These are phyloP conservation scores for Leishmania guyanensis DNA, from an alignment of 208 protist genomes.

Conservation along the genomic window DNA sequence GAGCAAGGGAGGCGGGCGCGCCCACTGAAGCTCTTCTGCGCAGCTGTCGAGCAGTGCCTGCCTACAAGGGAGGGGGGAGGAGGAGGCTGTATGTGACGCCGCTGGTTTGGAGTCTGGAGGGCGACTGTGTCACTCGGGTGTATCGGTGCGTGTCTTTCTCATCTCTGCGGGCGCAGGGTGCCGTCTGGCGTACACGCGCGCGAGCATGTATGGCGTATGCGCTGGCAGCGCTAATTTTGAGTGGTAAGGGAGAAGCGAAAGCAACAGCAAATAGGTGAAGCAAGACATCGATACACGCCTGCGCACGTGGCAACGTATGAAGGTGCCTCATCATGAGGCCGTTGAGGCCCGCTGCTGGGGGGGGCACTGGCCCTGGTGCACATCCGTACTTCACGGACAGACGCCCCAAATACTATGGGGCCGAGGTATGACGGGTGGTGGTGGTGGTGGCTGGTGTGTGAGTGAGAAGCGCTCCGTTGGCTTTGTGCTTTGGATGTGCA, in stretches of 20 bases:
- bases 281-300: neutral
- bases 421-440: neutral
- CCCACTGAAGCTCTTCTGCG: neutral
- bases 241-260: neutral
- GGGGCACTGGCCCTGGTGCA: neutral
- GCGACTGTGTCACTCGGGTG: neutral
- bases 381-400: neutral
- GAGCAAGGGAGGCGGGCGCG: neutral
- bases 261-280: constrained; percentile 1
- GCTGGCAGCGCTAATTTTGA: neutral
- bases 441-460: neutral
- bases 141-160: neutral
- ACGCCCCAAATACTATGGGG: neutral
- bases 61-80: neutral
- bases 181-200: neutral
- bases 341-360: neutral
- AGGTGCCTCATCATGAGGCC: neutral
- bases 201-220: neutral
- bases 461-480: neutral
- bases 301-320: neutral
- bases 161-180: neutral
- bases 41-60: neutral
- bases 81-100: neutral
- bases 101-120: neutral
- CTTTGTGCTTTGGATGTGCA: neutral